Evolutionary conservation across 768 basidiomycete genomes (phyloP).

Genomic region (Mycena maculata): DNA sequence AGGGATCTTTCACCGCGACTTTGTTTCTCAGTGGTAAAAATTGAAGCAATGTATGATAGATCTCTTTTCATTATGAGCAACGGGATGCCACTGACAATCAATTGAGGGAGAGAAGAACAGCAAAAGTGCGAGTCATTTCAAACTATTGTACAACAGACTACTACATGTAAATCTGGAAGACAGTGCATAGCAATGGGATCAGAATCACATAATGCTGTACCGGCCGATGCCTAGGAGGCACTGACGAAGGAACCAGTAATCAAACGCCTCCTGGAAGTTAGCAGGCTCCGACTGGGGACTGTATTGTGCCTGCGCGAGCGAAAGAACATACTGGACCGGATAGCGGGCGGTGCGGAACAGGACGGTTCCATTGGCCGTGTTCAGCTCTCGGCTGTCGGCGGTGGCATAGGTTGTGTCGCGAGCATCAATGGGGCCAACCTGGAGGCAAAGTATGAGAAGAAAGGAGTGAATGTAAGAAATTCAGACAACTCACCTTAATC

Average conservation of each 20-base stretch:
- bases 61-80: no score
- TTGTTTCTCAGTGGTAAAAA: no score
- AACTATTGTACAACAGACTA: no score
- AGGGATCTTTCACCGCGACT: no score
- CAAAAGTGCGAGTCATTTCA: no score
- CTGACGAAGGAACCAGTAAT: neutral
- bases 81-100: no score
- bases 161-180: no score
- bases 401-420: neutral
- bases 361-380: neutral
- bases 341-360: neutral
- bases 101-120: no score
- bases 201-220: neutral
- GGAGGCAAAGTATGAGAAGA: neutral
- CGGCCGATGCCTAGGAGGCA: slow-evolving; percentile 1
- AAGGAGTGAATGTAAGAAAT: neutral
- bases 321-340: neutral
- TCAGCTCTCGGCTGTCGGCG: neutral
- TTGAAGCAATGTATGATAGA: no score
- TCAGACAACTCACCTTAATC: neutral
- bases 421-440: neutral
- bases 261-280: slow-evolving; percentile 7
- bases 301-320: neutral
- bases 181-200: no score
- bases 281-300: neutral